Percentiles rank a stretch among this genome's conserved stretches.
Conservation (phyloP, 768 basidiomycete species). For the Ramaria rubella region DNA sequence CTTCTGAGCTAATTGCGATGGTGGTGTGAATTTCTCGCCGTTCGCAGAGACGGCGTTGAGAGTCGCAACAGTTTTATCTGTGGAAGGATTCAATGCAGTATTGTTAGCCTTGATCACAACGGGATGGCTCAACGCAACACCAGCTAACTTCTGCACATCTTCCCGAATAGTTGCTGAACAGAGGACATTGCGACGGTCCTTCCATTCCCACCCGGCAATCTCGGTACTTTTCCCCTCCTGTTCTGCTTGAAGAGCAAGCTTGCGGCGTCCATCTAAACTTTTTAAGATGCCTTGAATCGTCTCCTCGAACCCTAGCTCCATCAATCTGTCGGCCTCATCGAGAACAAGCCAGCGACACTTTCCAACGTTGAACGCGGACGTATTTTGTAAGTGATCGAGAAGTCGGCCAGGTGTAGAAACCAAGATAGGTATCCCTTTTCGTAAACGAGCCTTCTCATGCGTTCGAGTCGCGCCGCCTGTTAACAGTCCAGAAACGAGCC, state of each 20-base stretch:
- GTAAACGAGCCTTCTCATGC: slow-evolving; percentile 92
- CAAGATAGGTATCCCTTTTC: slow-evolving; percentile 92
- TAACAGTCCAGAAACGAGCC: slow-evolving; percentile 89
- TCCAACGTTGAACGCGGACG: slow-evolving; percentile 83
- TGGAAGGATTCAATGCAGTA: slow-evolving; percentile 7
- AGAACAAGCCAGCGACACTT: slow-evolving; percentile 95
- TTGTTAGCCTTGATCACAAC: slow-evolving; percentile 76
- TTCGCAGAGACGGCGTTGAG: slow-evolving; percentile 16
- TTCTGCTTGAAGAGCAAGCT: slow-evolving; percentile 62
- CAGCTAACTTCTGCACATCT: slow-evolving; percentile 90
- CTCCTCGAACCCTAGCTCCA: slow-evolving; percentile 98
- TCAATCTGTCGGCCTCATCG: slow-evolving; percentile 94
- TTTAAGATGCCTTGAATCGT: slow-evolving; percentile 86
- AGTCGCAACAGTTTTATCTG: neutral
- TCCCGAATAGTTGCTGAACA: slow-evolving; percentile 97
- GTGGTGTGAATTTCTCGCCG: slow-evolving; percentile 76
- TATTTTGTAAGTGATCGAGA: slow-evolving; percentile 95
- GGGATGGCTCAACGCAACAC: slow-evolving; percentile 70
- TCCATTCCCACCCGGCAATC: slow-evolving; percentile 84
- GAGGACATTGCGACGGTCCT: slow-evolving; percentile 74
- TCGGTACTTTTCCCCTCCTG: slow-evolving; percentile 61
- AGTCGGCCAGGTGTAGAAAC: slow-evolving; percentile 94
- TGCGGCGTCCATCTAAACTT: slow-evolving; percentile 75
- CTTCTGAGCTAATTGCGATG: slow-evolving; percentile 88
- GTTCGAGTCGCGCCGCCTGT: slow-evolving; percentile 90